phyloP scores from a whole-genome alignment of 139 green algal species.

The Chlorella sorokiniana region DNA sequence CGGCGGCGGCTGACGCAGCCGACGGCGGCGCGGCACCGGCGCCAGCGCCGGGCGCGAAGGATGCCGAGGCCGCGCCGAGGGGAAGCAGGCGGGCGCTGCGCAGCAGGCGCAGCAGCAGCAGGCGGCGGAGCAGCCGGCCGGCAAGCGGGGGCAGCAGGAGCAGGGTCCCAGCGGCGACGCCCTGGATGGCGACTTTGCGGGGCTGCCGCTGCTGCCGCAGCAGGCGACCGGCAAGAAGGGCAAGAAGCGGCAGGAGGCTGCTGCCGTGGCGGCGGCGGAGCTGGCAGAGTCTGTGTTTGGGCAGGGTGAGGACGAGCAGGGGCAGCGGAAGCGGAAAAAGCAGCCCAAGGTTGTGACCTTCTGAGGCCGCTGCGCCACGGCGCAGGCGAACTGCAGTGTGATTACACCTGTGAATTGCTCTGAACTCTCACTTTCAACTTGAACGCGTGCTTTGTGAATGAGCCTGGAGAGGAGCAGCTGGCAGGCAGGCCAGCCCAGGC shows the following conservation, averaged over 20 bases:
- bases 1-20: background rate
- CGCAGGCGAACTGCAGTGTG: background rate
- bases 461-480: no score
- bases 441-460: no score
- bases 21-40: no score
- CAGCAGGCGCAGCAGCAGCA: background rate
- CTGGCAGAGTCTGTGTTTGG: background rate
- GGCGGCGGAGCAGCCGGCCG: background rate
- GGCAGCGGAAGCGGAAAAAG: background rate
- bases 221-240: background rate
- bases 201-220: background rate
- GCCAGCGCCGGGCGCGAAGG: background rate
- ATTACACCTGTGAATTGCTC: background rate
- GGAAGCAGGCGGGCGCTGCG: background rate
- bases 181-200: slow-evolving; percentile 22
- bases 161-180: slow-evolving; percentile 4
- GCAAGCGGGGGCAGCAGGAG: background rate
- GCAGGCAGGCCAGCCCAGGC: no score
- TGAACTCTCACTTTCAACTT: background rate
- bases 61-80: background rate
- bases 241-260: background rate
- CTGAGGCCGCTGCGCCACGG: background rate
- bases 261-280: background rate
- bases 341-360: background rate
- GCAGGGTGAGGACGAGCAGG: background rate